Conservation (phyloP, 306 rosid species). For the Erythrophleum fordii region DNA sequence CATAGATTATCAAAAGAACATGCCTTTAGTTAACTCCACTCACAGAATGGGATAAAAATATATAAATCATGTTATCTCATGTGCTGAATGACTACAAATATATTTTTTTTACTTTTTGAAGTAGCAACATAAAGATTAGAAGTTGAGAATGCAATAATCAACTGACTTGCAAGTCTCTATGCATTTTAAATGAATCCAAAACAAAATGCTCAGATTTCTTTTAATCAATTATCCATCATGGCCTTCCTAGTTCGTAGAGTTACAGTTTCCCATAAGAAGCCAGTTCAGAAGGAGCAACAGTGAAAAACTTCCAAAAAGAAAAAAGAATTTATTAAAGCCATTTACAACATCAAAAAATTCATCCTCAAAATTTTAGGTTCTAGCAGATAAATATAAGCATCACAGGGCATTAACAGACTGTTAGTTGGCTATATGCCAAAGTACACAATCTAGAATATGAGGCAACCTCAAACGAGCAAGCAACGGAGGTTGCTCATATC, state of each 20-base stretch:
- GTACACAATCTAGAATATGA: too few relatives aligned
- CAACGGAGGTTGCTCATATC: too few relatives aligned
- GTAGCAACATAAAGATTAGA: neutral
- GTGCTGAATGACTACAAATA: neutral
- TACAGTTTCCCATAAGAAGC: neutral
- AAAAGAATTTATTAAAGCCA: neutral
- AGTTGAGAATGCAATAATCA: neutral
- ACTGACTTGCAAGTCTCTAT: neutral
- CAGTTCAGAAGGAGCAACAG: neutral
- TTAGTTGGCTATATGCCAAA: too few relatives aligned
- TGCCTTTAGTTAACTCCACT: neutral
- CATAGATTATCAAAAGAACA: neutral
- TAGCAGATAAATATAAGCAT: neutral
- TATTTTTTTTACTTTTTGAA: too few relatives aligned
- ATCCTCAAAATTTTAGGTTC: neutral
- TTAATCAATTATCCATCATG: neutral
- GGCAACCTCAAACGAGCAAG: too few relatives aligned
- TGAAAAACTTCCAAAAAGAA: neutral
- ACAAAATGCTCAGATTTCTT: neutral
- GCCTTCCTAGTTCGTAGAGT: neutral
- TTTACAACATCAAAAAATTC: neutral
- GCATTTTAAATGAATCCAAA: neutral
- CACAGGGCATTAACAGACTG: neutral
- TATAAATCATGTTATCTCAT: neutral
- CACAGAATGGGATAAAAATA: neutral